Percentiles rank a stretch among this genome's conserved stretches.
Conservation (phyloP, 495 filamentous ascomycete genomes). For the Podospora sp. region DNA sequence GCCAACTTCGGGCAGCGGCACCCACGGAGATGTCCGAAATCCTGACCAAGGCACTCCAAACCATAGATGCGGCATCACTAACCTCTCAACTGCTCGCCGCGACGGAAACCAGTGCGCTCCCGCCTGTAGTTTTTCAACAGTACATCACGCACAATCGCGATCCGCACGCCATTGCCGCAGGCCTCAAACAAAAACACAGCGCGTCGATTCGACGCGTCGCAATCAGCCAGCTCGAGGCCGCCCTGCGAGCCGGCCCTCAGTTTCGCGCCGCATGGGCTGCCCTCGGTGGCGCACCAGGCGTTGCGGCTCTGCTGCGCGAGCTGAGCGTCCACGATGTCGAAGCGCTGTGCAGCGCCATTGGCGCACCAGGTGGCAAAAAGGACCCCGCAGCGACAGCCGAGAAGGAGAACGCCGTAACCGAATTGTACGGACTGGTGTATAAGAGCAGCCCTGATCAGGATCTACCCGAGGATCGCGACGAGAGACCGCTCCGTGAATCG, state of each 20-base stretch:
- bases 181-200: conserved; percentile 25
- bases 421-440: conserved; percentile 14
- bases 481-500: conserved; percentile 20
- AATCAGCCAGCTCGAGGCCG: conserved; percentile 21
- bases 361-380: conserved; percentile 1
- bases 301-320: conserved; percentile 27
- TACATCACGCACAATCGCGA: conserved; percentile 22
- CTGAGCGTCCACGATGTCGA: conserved; percentile 30
- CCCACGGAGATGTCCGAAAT: not conserved
- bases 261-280: conserved; percentile 24
- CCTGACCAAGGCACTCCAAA: conserved; percentile 1
- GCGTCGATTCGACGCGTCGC: conserved; percentile 19
- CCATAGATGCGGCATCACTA: conserved; percentile 1
- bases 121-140: conserved; percentile 19
- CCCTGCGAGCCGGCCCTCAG: conserved; percentile 2
- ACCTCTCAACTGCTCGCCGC: conserved; percentile 5
- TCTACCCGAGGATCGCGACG: not conserved
- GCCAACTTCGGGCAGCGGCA: conserved; percentile 1
- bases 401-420: conserved; percentile 21
- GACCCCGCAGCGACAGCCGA: not conserved
- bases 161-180: conserved; percentile 13
- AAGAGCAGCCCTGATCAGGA: not conserved
- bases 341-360: conserved; percentile 27
- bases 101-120: conserved; percentile 21
- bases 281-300: conserved; percentile 23